Evolutionary conservation across 176 grass and related monocot genomes (phyloP).

Genomic region (Thalia dealbata): DNA sequence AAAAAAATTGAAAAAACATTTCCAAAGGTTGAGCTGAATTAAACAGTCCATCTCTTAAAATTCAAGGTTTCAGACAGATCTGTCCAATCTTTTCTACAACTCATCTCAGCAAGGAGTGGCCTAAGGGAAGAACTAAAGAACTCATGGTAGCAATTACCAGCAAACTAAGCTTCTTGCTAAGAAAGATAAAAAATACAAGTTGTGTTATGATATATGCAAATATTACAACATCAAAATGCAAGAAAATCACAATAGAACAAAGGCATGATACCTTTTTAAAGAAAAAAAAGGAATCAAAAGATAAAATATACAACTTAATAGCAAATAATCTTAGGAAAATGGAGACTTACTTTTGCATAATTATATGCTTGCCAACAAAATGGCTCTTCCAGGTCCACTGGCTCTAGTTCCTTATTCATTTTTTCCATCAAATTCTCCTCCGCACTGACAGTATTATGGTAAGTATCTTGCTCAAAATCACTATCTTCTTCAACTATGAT

Average conservation of each 20-base stretch:
- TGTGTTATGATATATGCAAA: not conserved
- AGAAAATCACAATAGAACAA: too few species aligned
- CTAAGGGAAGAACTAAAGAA: too few species aligned
- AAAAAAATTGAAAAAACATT: too few species aligned
- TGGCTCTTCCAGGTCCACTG: slow-evolving; percentile 83
- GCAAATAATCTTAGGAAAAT: not conserved
- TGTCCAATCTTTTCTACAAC: too few species aligned
- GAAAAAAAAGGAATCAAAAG: slow-evolving; percentile 5
- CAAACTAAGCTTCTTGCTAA: too few species aligned
- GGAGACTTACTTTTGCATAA: slow-evolving; percentile 71
- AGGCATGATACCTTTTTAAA: slow-evolving; percentile 3
- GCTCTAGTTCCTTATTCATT: slow-evolving; percentile 80
- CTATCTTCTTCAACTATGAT: slow-evolving; percentile 48
- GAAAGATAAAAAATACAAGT: too few species aligned
- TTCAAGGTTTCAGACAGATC: too few species aligned
- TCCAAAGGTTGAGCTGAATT: too few species aligned
- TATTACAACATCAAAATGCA: not conserved
- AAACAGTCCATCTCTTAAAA: too few species aligned
- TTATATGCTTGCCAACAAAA: slow-evolving; percentile 98
- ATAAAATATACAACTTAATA: slow-evolving; percentile 1
- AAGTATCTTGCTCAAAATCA: slow-evolving; percentile 60
- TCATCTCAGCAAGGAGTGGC: too few species aligned
- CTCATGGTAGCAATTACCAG: too few species aligned
- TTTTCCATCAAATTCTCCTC: slow-evolving; percentile 84
- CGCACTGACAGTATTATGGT: slow-evolving; percentile 51